Evolutionary conservation across 805 yeast species (phyloP).

Genomic region (Spathaspora gorwiae): DNA sequence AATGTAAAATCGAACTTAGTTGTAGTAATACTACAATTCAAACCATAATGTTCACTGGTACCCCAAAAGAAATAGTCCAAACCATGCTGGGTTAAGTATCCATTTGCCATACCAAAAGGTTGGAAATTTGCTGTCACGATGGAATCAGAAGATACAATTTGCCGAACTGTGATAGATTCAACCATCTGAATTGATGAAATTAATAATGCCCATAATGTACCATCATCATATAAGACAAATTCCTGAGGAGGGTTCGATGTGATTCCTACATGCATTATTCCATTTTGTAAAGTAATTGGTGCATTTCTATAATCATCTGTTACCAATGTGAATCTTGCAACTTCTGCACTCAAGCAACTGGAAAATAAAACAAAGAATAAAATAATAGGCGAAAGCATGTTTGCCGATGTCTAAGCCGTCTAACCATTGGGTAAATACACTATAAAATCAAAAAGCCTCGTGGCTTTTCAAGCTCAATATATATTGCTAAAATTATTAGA

Average conservation of each 20-base stretch:
- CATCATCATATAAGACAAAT: not conserved
- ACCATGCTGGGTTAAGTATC: not conserved
- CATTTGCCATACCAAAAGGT: not conserved
- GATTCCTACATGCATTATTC: not conserved
- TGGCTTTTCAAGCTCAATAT: too few species aligned
- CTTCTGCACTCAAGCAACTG: not conserved
- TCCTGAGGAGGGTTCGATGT: not conserved
- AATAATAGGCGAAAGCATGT: too few species aligned
- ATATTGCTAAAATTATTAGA: too few species aligned
- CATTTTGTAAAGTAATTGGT: not conserved
- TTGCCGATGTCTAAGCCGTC: too few species aligned
- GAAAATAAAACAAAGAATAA: too few species aligned
- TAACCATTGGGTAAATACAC: too few species aligned
- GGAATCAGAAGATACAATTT: not conserved
- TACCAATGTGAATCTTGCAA: not conserved
- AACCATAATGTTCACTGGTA: not conserved
- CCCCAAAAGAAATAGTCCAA: not conserved
- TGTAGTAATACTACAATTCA: not conserved
- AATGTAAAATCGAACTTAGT: not conserved
- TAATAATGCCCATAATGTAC: not conserved
- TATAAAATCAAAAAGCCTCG: too few species aligned
- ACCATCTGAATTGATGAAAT: not conserved
- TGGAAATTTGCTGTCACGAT: not conserved
- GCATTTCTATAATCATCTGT: not conserved
- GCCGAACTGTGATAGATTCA: not conserved